Conservation (phyloP, 306 rosid species). For the Ceratonia siliqua region DNA sequence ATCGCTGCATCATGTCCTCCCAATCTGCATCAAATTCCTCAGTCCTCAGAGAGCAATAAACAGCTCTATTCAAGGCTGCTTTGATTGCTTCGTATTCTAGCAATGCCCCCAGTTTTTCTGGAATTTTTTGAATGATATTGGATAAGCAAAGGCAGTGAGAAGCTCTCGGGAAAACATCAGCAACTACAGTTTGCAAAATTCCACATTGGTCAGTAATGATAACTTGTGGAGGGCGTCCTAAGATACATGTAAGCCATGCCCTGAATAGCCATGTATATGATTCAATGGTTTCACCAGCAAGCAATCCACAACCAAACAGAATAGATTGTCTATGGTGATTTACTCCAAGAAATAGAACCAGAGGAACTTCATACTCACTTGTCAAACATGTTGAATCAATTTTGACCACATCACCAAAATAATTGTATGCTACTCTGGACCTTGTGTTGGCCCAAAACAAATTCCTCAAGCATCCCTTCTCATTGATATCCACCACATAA, state of each 20-base stretch:
- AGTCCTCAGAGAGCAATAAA: conserved; percentile 55
- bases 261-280: conserved; percentile 74
- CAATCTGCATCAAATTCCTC: conserved; percentile 69
- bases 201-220: conserved; percentile 53
- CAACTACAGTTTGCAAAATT: conserved; percentile 51
- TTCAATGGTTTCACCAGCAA: conserved; percentile 56
- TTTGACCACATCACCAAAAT: conserved; percentile 61
- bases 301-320: conserved; percentile 75
- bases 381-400: conserved; percentile 59
- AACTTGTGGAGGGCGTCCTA: conserved; percentile 76
- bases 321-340: conserved; percentile 72
- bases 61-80: conserved; percentile 47
- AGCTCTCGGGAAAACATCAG: conserved; percentile 79
- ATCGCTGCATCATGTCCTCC: conserved; percentile 64
- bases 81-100: conserved; percentile 49
- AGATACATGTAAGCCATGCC: conserved; percentile 70
- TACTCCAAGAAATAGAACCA: conserved; percentile 64
- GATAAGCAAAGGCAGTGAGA: conserved; percentile 59
- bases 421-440: conserved; percentile 51
- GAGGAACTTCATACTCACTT: conserved; percentile 53
- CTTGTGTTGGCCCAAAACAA: conserved; percentile 73
- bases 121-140: conserved; percentile 51
- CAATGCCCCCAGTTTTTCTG: conserved; percentile 54
- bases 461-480: conserved; percentile 66
- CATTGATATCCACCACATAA: conserved; percentile 67